Evolutionary conservation across 169 alveolate species (phyloP).

Genomic region (Plasmodium fragile): DNA sequence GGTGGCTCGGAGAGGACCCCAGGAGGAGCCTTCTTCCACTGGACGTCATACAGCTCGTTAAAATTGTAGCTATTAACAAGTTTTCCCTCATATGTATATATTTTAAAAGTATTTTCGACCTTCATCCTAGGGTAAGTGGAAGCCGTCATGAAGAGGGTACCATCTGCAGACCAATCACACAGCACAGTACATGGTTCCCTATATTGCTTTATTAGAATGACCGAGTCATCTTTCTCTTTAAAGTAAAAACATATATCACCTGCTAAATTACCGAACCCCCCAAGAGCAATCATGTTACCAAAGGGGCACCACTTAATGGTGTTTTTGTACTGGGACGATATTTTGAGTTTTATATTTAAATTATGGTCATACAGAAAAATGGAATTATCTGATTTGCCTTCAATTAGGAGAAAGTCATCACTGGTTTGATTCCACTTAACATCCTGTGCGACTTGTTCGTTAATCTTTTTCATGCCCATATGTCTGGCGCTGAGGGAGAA

Average conservation of each 20-base stretch:
- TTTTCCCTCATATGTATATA: slow-evolving; percentile 83
- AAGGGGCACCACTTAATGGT: slow-evolving; percentile 85
- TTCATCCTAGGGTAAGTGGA: slow-evolving; percentile 88
- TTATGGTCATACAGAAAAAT: slow-evolving; percentile 79
- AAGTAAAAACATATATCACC: slow-evolving; percentile 85
- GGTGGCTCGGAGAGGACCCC: slow-evolving; percentile 24
- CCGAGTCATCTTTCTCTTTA: slow-evolving; percentile 71
- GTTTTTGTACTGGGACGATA: slow-evolving; percentile 81
- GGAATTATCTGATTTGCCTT: slow-evolving; percentile 85
- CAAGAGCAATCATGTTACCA: slow-evolving; percentile 85
- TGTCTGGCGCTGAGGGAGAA: slow-evolving; percentile 23
- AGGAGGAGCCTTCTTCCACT: slow-evolving; percentile 36
- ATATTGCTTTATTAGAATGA: slow-evolving; percentile 68
- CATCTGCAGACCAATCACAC: slow-evolving; percentile 86
- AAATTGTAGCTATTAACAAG: slow-evolving; percentile 54
- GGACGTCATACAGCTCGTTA: slow-evolving; percentile 49
- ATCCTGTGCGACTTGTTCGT: slow-evolving; percentile 82
- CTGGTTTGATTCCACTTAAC: slow-evolving; percentile 82
- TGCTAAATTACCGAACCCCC: slow-evolving; percentile 87
- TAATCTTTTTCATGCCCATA: slow-evolving; percentile 65
- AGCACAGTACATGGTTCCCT: slow-evolving; percentile 87
- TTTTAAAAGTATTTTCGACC: slow-evolving; percentile 83
- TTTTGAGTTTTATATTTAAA: slow-evolving; percentile 74
- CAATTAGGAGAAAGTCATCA: slow-evolving; percentile 81
- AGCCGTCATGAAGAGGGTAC: slow-evolving; percentile 83